Evolutionary conservation across 768 basidiomycete genomes (phyloP), one percentile per base, ranked within the genome.

Genomic region (Piloderma croceum): DNA sequence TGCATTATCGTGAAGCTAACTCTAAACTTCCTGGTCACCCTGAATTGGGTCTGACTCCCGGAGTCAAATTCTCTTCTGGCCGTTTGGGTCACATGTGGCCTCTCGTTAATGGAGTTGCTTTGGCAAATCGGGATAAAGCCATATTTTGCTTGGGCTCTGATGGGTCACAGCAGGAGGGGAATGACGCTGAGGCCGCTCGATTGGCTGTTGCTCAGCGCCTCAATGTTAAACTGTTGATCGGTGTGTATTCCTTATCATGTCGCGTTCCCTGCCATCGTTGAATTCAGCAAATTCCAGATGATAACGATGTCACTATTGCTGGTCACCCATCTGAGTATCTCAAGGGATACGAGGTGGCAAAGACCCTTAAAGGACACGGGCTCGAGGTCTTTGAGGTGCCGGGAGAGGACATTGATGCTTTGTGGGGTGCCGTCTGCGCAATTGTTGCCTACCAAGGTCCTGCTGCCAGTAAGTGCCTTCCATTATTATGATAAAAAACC

Each of bases 61-160:
- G 90, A 21, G 77, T 92, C 63, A 89, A 90, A 62, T 92, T 92
- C 65, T 90, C 89, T 3, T 91, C 89, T 1, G 90, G 90, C n/a
- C 83, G 90, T 56, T 75, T 92, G 15, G 90, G 90, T 2, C 90
- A 92, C 62, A 79, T 90, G 74, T 92, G 89, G 89, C 81, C 89
- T 0, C 61, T 86, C 47, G 83, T 91, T 39, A 91, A 91, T 56
- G 89, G 90, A 52, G 71, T 92, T 35, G 80, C 90, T 6, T 60
- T 92, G 36, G 88, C 88, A 24, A 77, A 91, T 64, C 71, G 73
- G 23, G 77, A 78, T 52, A 86, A 88, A 64, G 76, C 74, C 34
- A 68, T 90, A 9, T 90, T 90, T 63, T 80, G 81, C 56, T 73
- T 92, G 17, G 27, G 90, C 3, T 91, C 90, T 0, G 90, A 91